Percentiles rank a stretch among this genome's conserved stretches.
Conservation (phyloP, 805 yeast species). For the Jamesozyma gamospora region DNA sequence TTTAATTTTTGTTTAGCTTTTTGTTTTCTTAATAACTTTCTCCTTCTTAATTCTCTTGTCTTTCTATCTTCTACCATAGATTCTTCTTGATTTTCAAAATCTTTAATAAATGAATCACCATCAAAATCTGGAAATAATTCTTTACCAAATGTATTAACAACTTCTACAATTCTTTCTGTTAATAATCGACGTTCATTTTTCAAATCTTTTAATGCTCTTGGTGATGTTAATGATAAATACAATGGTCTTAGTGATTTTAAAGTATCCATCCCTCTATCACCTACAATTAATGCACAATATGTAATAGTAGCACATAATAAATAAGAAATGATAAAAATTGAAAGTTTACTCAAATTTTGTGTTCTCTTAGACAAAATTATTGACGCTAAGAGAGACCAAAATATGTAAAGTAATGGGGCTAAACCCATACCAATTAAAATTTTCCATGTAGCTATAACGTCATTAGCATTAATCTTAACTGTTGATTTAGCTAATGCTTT, state of each 20-base stretch:
- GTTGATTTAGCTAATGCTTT: slow-evolving; percentile 78
- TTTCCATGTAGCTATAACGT: slow-evolving; percentile 97
- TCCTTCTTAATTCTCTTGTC: slow-evolving; percentile 31
- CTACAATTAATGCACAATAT: slow-evolving; percentile 82
- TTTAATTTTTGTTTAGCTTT: slow-evolving; percentile 5
- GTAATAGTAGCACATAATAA: slow-evolving; percentile 63
- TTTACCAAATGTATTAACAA: slow-evolving; percentile 76
- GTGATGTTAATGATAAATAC: slow-evolving; percentile 52
- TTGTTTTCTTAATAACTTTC: slow-evolving; percentile 27
- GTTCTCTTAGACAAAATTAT: slow-evolving; percentile 20
- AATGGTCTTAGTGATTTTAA: slow-evolving; percentile 77
- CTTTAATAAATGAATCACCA: slow-evolving; percentile 22
- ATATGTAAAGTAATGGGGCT: slow-evolving; percentile 76
- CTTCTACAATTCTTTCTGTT: slow-evolving; percentile 63
- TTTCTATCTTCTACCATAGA: slow-evolving; percentile 24
- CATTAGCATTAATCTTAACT: slow-evolving; percentile 85
- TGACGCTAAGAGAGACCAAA: slow-evolving; percentile 60
- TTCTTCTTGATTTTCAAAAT: slow-evolving; percentile 7
- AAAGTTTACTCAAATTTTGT: slow-evolving; percentile 20
- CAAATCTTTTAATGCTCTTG: slow-evolving; percentile 47
- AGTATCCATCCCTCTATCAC: slow-evolving; percentile 88
- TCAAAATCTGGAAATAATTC: slow-evolving; percentile 80
- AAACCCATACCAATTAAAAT: slow-evolving; percentile 78
- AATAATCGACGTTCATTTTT: slow-evolving; percentile 52
- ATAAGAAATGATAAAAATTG: slow-evolving; percentile 45